Evolutionary conservation across 1,139 yeast species (phyloP).

Genomic region (Kazachstania sp.): DNA sequence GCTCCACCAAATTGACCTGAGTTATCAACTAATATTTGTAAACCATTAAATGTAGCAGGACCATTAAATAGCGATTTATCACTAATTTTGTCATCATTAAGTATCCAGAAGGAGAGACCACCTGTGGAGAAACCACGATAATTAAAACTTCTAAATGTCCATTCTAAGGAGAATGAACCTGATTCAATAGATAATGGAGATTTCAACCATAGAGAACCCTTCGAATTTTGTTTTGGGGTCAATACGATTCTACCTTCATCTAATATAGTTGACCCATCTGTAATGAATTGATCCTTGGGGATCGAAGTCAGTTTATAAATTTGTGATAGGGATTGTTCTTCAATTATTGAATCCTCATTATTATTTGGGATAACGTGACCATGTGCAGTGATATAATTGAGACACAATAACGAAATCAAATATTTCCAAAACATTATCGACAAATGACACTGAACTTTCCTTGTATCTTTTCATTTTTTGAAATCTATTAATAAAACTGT

Average conservation of each 20-base stretch:
- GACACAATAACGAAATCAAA: no score
- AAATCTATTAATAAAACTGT: no score
- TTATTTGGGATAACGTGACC: neutral
- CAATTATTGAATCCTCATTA: neutral
- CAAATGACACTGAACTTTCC: no score
- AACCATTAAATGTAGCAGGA: constrained; percentile 44
- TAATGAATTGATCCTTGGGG: constrained; percentile 27
- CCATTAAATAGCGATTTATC: constrained; percentile 15
- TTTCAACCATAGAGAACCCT: constrained; percentile 45
- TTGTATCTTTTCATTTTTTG: no score
- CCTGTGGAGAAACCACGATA: constrained; percentile 32
- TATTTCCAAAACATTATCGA: no score
- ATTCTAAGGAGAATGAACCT: constrained; percentile 46
- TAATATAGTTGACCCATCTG: constrained; percentile 28
- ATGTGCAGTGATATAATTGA: no score
- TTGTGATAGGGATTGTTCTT: constrained; percentile 31
- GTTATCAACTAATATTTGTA: constrained; percentile 46
- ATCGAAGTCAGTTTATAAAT: constrained; percentile 18
- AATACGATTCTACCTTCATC: constrained; percentile 37
- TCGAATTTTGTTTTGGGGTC: constrained; percentile 34
- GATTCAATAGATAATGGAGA: constrained; percentile 6
- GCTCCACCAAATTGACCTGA: constrained; percentile 37
- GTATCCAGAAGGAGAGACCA: constrained; percentile 36
- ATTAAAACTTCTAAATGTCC: constrained; percentile 54
- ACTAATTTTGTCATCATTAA: constrained; percentile 5